A percentile compares a stretch with the other conserved stretches of the same genome.
Evolutionary conservation across 2,329 filamentous ascomycete genomes (phyloP).

Genomic region (Fusarium udum): DNA sequence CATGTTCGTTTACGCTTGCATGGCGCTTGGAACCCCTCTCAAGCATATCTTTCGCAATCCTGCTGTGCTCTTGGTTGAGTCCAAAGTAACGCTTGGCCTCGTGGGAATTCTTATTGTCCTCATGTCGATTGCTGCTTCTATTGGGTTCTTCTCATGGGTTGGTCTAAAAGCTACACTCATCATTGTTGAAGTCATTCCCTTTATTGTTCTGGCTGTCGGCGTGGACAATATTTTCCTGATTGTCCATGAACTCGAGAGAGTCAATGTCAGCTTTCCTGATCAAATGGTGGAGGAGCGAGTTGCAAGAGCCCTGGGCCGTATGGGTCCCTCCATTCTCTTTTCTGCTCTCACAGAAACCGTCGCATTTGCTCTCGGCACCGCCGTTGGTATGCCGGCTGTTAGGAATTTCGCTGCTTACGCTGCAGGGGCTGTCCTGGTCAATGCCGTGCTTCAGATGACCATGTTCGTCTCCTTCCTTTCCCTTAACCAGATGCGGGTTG

Average conservation of each 20-base stretch:
- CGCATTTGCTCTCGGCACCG: conserved; percentile 90
- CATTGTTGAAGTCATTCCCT: conserved; percentile 98
- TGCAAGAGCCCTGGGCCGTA: conserved; percentile 88
- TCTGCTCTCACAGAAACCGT: conserved; percentile 95
- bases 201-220: conserved; percentile 93
- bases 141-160: conserved; percentile 90
- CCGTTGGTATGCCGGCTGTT: conserved; percentile 97
- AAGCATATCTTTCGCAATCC: conserved; percentile 84
- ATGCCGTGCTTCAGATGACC: conserved; percentile 94
- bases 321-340: conserved; percentile 95
- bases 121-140: conserved; percentile 96
- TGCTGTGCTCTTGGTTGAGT: conserved; percentile 86
- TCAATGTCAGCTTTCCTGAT: conserved; percentile 92
- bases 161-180: conserved; percentile 96
- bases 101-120: conserved; percentile 94
- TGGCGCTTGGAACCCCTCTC: conserved; percentile 88
- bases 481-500: conserved; percentile 89
- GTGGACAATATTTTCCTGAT: conserved; percentile 99
- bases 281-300: conserved; percentile 87
- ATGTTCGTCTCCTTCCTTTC: conserved; percentile 95
- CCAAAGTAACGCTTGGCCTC: conserved; percentile 95
- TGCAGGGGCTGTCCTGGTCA: conserved; percentile 95
- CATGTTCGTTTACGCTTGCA: conserved; percentile 97
- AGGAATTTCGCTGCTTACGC: conserved; percentile 97
- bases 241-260: conserved; percentile 95